Evolutionary conservation across 345 rosid genomes (phyloP), one percentile per base, ranked within the genome.

Genomic region (Sonneratia alba): DNA sequence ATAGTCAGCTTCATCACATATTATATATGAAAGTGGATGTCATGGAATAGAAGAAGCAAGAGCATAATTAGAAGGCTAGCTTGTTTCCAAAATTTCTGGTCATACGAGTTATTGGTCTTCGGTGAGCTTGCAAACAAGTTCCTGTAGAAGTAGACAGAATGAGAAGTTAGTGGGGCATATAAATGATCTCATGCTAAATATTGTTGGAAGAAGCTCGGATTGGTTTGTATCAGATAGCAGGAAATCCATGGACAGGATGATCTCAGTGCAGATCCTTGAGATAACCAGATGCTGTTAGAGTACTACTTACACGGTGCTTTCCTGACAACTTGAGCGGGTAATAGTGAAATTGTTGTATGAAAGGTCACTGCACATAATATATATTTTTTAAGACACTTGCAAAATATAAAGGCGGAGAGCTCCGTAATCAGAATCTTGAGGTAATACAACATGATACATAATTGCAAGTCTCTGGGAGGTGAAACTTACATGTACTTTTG

Each of bases 81-180:
- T 27, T 27, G 32, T 27, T 27, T 27, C 32, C 32, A 27, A 27
- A 27, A 27, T 27, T 27, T 19, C 21, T 7, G 51, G 4, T 32
- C 75, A 6, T 65, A 72, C 70, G 63, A 47, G 36, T 65, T 15
- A 37, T 69, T 63, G 61, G 27, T 53, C 24, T 19, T 36, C 3
- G 61, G 40, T 0, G 53, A 74, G 73, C 73, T 74, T 49, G 68
- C 55, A 53, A 74, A 74, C 68, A 74, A 70, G 61, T 74, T 74
- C 51, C 77, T 74, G 69, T 7, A 11, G 1, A 74, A 55, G 19
- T 16, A 40, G 37, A 42, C 15, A 36, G 12, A 40, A 42, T 42
- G 45, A 42, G 45, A 2, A 42, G 45, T 42, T 42, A 42, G 45
- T 42, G 10, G 45, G 3, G 10, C 3, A 5, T 4, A 34, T 18